Evolutionary conservation across 805 yeast species (phyloP).

Genomic region (Schizosaccharomyces osmophilus): DNA sequence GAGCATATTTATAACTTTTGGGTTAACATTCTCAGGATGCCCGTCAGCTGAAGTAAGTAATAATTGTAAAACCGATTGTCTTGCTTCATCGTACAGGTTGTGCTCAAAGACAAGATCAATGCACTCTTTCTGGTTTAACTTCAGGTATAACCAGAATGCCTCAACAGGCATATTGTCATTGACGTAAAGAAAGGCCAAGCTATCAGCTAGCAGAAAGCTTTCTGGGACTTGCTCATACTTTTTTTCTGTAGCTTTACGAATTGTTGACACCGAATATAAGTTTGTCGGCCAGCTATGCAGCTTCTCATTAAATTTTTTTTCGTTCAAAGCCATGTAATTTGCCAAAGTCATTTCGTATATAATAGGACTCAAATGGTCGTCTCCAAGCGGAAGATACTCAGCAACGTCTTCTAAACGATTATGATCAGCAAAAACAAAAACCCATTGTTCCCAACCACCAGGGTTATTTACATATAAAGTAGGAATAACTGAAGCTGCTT

Average conservation of each 20-base stretch:
- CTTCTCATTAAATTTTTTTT: conserved; percentile 19
- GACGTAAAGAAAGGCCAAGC: conserved; percentile 23
- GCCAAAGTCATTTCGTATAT: conserved; percentile 26
- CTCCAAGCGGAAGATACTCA: conserved; percentile 30
- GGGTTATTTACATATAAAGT: conserved; percentile 15
- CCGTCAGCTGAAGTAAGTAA: background rate
- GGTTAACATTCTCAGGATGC: background rate
- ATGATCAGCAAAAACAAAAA: conserved; percentile 25
- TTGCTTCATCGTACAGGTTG: conserved; percentile 21
- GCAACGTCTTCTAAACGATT: conserved; percentile 25
- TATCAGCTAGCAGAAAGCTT: conserved; percentile 5
- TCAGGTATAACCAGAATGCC: conserved; percentile 42
- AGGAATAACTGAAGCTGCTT: conserved; percentile 27
- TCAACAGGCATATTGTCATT: conserved; percentile 30
- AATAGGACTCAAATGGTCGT: conserved; percentile 15
- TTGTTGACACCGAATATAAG: conserved; percentile 23
- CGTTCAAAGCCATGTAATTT: conserved; percentile 20
- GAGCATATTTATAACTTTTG: background rate
- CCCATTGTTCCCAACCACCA: conserved; percentile 43
- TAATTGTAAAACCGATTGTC: background rate
- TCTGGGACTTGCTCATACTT: conserved; percentile 15
- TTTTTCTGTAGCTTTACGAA: conserved; percentile 26
- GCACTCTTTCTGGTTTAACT: conserved; percentile 27
- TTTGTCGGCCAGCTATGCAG: conserved; percentile 33
- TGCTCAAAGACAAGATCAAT: conserved; percentile 34